Evolutionary conservation across 345 rosid genomes (phyloP), one percentile per base, ranked within the genome.

Genomic region (Gossypioides kirkii): DNA sequence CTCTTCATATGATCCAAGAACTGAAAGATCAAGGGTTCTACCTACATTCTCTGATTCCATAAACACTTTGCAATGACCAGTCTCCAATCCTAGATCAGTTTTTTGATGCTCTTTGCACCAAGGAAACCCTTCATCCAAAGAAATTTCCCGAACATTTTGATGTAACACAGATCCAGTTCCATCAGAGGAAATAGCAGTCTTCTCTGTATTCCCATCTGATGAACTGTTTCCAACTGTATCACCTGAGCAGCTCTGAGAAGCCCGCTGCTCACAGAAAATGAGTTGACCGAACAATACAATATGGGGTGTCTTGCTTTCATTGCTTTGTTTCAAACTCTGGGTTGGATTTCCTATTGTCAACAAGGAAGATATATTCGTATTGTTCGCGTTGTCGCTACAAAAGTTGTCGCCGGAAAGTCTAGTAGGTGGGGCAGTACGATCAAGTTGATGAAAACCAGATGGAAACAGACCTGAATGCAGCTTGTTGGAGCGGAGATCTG

Each of bases 1-100:
- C 77, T 94, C 97, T 59, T 90, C 90, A 2, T 94, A 94, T 5
- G 98, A 94, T 41, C 93, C 82, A 10, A 94, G 84, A 70, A 78
- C 82, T 0, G 97, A 88, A 12, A 94, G 76, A 78, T 94, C 94
- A 43, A 94, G 87, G 1, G 95, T 91, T 74, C 97, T 83, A 20
- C 96, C 97, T 3, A 92, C 88, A 22, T 90, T 88, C 20, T 94
- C 98, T 0, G 97, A 89, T 79, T 91, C 93, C 93, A 89, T 77
- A 72, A 90, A 94, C 53, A 94, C 95, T 80, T 91, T 91, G 86
- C 98, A 91, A 41, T 89, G 94, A 22, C 91, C 97, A 0, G 82
- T 84, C 77, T 85, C 92, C 75, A 85, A 67, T 58, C 82, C 79
- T 1, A 76, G 74, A 42, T 80, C 87, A 73, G 76, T 60, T 73